Evolutionary conservation across 1,284 basidiomycete genomes (phyloP), one percentile per base, ranked within the genome.

Genomic region (Meira miltonrushii): DNA sequence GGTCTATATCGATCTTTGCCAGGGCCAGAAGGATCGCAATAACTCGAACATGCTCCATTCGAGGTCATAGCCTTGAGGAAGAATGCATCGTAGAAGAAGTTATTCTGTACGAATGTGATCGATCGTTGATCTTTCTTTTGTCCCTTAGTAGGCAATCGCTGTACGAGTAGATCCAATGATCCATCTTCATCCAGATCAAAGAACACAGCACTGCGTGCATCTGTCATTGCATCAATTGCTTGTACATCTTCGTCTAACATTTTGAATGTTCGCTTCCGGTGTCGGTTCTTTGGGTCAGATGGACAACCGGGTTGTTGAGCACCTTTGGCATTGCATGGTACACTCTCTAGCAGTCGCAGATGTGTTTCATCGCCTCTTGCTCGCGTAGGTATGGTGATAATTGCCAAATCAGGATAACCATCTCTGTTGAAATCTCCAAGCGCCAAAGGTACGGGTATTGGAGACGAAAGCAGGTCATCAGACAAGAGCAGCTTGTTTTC

Each of bases 41-140:
- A 59, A 12, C 38, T 40, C n/a, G 3, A 48, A 66, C 61, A 72
- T 95, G 80, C 85, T 19, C 52, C 54, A 12, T 62, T 51, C 11
- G 38, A n/a, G 23, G 50, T 57, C 28, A 94, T 88, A 1, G 92
- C 90, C 78, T 97, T 97, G 60, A 98, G 83, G 85, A 98, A 98
- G 82, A 99, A 99, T 0, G 95, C 93, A 71, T 99, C 95, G 75
- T 93, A 92, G 76, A 95, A 98, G 74, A 92, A 92, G 79, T 97
- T 97, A 79, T 99, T 98, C 79, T 95, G 92, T 43, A 98, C 82
- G 70, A 99, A 96, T 1, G 86, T 79, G 13, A 92, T 81, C 10
- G 65, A 63, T 11, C 59, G 57, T 25, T 48, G 79, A 48, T 68
- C 68, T 47, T 38, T 50, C 28, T 57, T 61, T 23, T 61, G 50